Evolutionary conservation across 495 filamentous ascomycete genomes (phyloP).

Genomic region (Podospora tetraspora): DNA sequence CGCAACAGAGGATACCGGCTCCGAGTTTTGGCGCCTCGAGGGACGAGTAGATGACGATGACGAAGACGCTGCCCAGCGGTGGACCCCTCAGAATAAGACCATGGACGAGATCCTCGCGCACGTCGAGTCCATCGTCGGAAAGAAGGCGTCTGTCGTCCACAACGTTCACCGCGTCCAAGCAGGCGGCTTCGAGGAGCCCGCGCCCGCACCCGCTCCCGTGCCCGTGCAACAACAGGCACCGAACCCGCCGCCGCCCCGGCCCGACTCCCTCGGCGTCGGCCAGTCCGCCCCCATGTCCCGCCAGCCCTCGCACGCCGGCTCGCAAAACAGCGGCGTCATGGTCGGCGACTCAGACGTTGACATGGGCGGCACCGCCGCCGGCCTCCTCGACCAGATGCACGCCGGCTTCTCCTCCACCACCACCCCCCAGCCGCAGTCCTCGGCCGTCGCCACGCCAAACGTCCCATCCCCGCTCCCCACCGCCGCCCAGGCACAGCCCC

Average conservation of each 20-base stretch:
- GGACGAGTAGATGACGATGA: conserved; percentile 53
- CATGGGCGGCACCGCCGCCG: conserved; percentile 58
- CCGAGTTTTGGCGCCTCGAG: conserved; percentile 61
- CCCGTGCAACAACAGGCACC: conserved; percentile 11
- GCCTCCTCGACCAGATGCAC: conserved; percentile 61
- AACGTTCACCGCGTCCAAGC: conserved; percentile 64
- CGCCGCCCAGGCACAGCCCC: conserved; percentile 15
- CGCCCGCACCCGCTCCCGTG: conserved; percentile 46
- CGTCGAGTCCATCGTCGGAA: conserved; percentile 52
- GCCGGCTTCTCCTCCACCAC: conserved; percentile 49
- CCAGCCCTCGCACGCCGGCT: conserved; percentile 44
- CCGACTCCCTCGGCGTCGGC: not conserved
- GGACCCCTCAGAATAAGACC: conserved; percentile 46
- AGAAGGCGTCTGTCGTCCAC: conserved; percentile 52
- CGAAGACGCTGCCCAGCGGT: conserved; percentile 34
- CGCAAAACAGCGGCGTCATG: conserved; percentile 48
- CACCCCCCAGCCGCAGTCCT: conserved; percentile 41
- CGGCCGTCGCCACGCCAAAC: conserved; percentile 34
- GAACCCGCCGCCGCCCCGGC: not conserved
- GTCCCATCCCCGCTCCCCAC: conserved; percentile 31
- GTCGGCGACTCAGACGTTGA: conserved; percentile 56
- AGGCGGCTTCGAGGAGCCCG: conserved; percentile 58
- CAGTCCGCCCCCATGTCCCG: conserved; percentile 35
- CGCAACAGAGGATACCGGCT: conserved; percentile 50
- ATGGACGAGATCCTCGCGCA: conserved; percentile 57